Evolutionary conservation across 179 eudicot genomes (phyloP).

Genomic region (Silene noctiflora): DNA sequence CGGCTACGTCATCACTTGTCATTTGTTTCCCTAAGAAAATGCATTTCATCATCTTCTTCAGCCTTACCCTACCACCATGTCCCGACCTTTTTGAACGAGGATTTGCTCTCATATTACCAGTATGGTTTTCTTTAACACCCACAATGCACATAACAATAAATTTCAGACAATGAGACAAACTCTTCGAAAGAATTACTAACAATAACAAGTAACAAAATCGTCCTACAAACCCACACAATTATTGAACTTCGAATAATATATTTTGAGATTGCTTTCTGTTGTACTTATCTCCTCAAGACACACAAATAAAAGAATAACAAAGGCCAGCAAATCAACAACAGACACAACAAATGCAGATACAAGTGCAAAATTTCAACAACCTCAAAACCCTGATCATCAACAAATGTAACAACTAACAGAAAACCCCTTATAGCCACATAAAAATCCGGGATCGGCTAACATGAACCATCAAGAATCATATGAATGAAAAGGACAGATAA

Average conservation of each 20-base stretch:
- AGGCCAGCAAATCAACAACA: background rate
- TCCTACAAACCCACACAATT: background rate
- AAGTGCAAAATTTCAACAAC: slow-evolving; percentile 11
- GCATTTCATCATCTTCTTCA: slow-evolving; percentile 81
- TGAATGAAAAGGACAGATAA: background rate
- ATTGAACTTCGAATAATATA: background rate
- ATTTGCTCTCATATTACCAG: slow-evolving; percentile 45
- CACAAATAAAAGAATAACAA: background rate
- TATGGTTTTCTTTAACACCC: slow-evolving; percentile 14
- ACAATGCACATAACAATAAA: slow-evolving; percentile 20
- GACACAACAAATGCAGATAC: background rate
- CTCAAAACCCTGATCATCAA: slow-evolving; percentile 17
- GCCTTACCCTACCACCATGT: slow-evolving; percentile 25
- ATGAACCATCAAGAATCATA: background rate
- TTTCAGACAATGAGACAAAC: slow-evolving; percentile 19
- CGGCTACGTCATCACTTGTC: slow-evolving; percentile 39
- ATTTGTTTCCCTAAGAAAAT: slow-evolving; percentile 68
- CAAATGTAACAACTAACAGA: background rate
- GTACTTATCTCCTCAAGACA: slow-evolving; percentile 4
- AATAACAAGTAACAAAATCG: slow-evolving; percentile 1
- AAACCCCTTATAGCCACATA: background rate
- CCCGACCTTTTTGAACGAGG: slow-evolving; percentile 30
- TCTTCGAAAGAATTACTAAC: slow-evolving; percentile 6
- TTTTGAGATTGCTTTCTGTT: background rate
- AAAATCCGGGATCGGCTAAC: background rate